Evolutionary conservation across 2,329 filamentous ascomycete genomes (phyloP).

Genomic region (Scedosporium minutisporum): DNA sequence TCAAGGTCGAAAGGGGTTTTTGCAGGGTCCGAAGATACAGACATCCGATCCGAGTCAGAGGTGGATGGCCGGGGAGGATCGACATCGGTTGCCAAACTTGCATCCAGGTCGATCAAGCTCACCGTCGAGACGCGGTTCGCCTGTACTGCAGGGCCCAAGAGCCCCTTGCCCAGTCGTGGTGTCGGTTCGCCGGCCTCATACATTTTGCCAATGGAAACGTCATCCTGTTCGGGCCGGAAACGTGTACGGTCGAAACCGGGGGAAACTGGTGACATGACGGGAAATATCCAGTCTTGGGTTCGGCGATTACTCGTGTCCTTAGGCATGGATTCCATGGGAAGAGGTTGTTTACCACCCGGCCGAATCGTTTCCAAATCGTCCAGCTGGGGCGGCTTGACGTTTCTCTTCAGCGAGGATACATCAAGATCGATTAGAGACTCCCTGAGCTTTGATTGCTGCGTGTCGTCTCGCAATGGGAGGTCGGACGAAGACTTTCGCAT

Average conservation of each 20-base stretch:
- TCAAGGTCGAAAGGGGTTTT: slow-evolving; percentile 55
- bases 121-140: slow-evolving; percentile 31
- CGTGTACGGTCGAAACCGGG: neutral
- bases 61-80: slow-evolving; percentile 47
- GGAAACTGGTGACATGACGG: neutral
- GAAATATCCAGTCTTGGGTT: slow-evolving; percentile 5
- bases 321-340: slow-evolving; percentile 18
- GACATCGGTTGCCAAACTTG: slow-evolving; percentile 41
- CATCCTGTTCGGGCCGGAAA: neutral
- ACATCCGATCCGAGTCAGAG: slow-evolving; percentile 48
- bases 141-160: neutral
- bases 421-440: slow-evolving; percentile 59
- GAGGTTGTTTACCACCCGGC: slow-evolving; percentile 44
- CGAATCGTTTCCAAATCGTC: slow-evolving; percentile 42
- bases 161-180: slow-evolving; percentile 14
- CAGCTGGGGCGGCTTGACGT: slow-evolving; percentile 17
- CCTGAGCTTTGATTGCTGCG: slow-evolving; percentile 28
- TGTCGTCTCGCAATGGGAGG: slow-evolving; percentile 49
- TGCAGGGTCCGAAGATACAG: slow-evolving; percentile 40
- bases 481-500: slow-evolving; percentile 34
- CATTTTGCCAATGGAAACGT: neutral
- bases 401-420: slow-evolving; percentile 34
- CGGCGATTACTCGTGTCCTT: neutral
- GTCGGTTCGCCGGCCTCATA: slow-evolving; percentile 20
- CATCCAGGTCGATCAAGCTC: slow-evolving; percentile 42